phyloP scores from a whole-genome alignment of 2,329 filamentous ascomycete species.

The Botrytis cinerea region DNA sequence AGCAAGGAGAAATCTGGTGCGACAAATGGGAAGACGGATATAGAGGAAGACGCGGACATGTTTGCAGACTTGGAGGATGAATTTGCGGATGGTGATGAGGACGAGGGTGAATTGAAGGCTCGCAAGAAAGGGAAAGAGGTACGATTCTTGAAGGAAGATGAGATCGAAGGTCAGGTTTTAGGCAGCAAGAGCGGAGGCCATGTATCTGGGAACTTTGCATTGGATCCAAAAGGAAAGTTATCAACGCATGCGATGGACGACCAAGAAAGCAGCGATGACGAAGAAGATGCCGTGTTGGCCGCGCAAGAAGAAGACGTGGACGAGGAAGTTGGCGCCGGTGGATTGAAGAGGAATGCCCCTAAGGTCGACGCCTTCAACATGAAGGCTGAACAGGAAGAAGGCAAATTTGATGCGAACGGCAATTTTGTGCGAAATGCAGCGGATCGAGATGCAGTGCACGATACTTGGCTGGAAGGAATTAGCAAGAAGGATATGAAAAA shows the following conservation, averaged over 20 bases:
- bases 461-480: slow-evolving; percentile 88
- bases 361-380: slow-evolving; percentile 97
- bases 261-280: slow-evolving; percentile 58
- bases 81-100: slow-evolving; percentile 54
- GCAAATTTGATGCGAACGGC: slow-evolving; percentile 84
- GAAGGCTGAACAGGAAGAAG: slow-evolving; percentile 85
- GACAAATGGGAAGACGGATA: slow-evolving; percentile 44
- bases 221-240: slow-evolving; percentile 55
- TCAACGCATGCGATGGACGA: slow-evolving; percentile 43
- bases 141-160: slow-evolving; percentile 56
- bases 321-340: slow-evolving; percentile 85
- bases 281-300: slow-evolving; percentile 73
- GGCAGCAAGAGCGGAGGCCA: slow-evolving; percentile 73
- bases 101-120: slow-evolving; percentile 51
- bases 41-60: slow-evolving; percentile 79
- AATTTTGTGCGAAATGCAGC: slow-evolving; percentile 89
- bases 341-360: slow-evolving; percentile 89
- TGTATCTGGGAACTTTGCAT: slow-evolving; percentile 59
- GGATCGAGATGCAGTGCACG: slow-evolving; percentile 88
- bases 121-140: slow-evolving; percentile 66
- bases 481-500: slow-evolving; percentile 92
- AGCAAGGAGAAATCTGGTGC: slow-evolving; percentile 41
- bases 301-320: slow-evolving; percentile 76
- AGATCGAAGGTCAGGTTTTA: slow-evolving; percentile 79
- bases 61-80: slow-evolving; percentile 72